Percentiles rank a stretch among this genome's conserved stretches.
Evolutionary conservation across 1,284 basidiomycete species (phyloP).

Genomic region (Cryptococcus jaspeensis): DNA sequence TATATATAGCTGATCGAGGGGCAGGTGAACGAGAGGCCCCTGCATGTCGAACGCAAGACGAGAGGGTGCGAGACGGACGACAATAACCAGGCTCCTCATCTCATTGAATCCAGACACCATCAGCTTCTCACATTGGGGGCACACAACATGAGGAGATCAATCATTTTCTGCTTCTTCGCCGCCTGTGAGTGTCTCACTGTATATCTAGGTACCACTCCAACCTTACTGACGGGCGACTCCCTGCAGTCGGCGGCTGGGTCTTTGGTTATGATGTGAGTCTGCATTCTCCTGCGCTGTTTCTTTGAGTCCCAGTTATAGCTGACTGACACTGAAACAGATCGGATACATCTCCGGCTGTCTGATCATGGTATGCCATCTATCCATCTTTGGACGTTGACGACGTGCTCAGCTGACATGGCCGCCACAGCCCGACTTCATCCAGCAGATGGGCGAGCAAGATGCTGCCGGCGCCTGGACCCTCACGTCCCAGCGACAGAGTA

Average conservation of each 20-base stretch:
- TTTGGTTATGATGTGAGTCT: slow-evolving; percentile 30
- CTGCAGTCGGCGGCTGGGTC: slow-evolving; percentile 29
- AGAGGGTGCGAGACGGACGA: too few relatives aligned
- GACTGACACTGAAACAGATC: slow-evolving; percentile 12
- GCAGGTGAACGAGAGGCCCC: too few relatives aligned
- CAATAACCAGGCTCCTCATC: too few relatives aligned
- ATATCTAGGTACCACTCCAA: too few relatives aligned
- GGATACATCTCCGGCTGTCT: slow-evolving; percentile 63
- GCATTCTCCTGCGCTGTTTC: background rate
- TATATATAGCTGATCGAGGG: too few relatives aligned
- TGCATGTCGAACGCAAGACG: too few relatives aligned
- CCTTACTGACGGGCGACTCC: background rate
- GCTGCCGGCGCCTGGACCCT: slow-evolving; percentile 58
- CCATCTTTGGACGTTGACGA: background rate
- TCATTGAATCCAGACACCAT: too few relatives aligned
- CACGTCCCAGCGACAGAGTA: slow-evolving; percentile 64
- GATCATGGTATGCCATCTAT: slow-evolving; percentile 57
- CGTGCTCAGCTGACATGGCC: too few relatives aligned
- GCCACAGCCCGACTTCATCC: slow-evolving; percentile 63
- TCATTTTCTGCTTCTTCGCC: slow-evolving; percentile 32
- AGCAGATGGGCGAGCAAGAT: slow-evolving; percentile 62
- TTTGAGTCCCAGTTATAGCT: background rate
- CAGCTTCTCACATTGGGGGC: too few relatives aligned
- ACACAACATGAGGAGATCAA: slow-evolving; percentile 24
- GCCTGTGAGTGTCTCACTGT: slow-evolving; percentile 21